Percentiles rank a stretch among this genome's conserved stretches.
Conservation (phyloP, 768 basidiomycete genomes). For the Gloeopeniophorella convolvens region DNA sequence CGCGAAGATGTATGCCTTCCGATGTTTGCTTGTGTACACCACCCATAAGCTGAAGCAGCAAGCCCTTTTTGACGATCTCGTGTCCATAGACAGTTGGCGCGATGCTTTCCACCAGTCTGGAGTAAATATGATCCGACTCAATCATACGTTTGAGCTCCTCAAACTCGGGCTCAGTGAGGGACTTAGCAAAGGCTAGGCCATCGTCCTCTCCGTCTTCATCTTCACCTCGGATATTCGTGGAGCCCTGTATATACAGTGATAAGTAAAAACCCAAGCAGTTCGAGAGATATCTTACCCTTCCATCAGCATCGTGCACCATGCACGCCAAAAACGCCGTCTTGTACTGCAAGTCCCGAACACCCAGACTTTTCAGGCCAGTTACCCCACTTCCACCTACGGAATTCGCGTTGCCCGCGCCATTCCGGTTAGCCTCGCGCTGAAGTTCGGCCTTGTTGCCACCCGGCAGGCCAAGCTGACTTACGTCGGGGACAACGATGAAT, state of each 20-base stretch:
- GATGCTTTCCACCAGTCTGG: slow-evolving; percentile 87
- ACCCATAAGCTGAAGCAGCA: slow-evolving; percentile 94
- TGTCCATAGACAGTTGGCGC: slow-evolving; percentile 99
- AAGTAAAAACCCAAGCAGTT: neutral
- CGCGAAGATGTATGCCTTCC: slow-evolving; percentile 97
- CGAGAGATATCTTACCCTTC: slow-evolving; percentile 51
- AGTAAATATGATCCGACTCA: slow-evolving; percentile 90
- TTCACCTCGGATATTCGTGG: slow-evolving; percentile 87
- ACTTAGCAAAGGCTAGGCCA: slow-evolving; percentile 78
- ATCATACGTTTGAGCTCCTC: slow-evolving; percentile 95
- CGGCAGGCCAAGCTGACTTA: slow-evolving; percentile 89
- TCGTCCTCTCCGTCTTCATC: slow-evolving; percentile 72
- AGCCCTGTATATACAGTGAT: slow-evolving; percentile 41
- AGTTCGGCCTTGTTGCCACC: slow-evolving; percentile 91
- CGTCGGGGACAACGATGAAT: slow-evolving; percentile 98
- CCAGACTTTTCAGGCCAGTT: slow-evolving; percentile 88
- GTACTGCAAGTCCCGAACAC: slow-evolving; percentile 93
- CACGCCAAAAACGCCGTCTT: slow-evolving; percentile 98
- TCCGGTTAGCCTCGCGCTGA: slow-evolving; percentile 75
- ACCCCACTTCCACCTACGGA: slow-evolving; percentile 76
- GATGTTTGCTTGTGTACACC: slow-evolving; percentile 95
- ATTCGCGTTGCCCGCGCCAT: slow-evolving; percentile 50
- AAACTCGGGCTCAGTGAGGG: slow-evolving; percentile 89
- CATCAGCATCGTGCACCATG: slow-evolving; percentile 92
- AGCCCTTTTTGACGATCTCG: slow-evolving; percentile 97